Evolutionary conservation across 805 yeast species (phyloP), one percentile per base, ranked within the genome.

Genomic region (Sugiyamaella mastotermitis): DNA sequence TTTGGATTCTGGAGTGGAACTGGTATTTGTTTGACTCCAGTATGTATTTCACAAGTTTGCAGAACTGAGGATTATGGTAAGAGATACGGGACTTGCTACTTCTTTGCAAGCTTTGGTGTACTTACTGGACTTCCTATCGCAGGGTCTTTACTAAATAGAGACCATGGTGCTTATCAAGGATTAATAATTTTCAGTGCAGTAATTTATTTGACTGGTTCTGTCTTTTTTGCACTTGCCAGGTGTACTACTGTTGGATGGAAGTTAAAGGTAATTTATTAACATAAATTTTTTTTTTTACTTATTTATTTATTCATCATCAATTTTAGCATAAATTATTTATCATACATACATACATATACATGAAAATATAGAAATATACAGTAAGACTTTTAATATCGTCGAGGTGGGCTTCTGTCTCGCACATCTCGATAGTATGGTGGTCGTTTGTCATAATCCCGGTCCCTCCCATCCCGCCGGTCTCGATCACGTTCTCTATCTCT

Each of bases 41-140:
- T 76, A 3, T 80, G 88, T 44, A 69, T 80, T n/a, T 73, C 83
- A 0, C 72, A 73, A 32, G 74, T 83, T 20, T 72, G 80, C n/a
- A 70, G 69, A 11, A 77, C 80, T 0, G 65, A 69, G 42, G 72
- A 77, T 39, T 81, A 80, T 53, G 88, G 88, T 14, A 76, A 74
- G 45, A 60, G 81, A 15, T 82, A 76, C 47, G 87, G 87, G 0
- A 68, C 84, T 11, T 70, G 78, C 43, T 80, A 78, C 54, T 76
- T 75, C 34, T 45, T 63, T 21, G 63, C 55, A 7, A 54, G 62
- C 29, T 49, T 62, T 26, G 66, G 61, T 4, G 53, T 58, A 1
- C 53, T 62, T 20, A 58, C 59, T 3, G 68, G 68, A 3, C 48
- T 60, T 19, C 68, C 68, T 5, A 48, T 62, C 6, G 63, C 64